Evolutionary conservation across 805 yeast genomes (phyloP), one percentile per base, ranked within the genome.

Genomic region (Pichia pseudocactophila): DNA sequence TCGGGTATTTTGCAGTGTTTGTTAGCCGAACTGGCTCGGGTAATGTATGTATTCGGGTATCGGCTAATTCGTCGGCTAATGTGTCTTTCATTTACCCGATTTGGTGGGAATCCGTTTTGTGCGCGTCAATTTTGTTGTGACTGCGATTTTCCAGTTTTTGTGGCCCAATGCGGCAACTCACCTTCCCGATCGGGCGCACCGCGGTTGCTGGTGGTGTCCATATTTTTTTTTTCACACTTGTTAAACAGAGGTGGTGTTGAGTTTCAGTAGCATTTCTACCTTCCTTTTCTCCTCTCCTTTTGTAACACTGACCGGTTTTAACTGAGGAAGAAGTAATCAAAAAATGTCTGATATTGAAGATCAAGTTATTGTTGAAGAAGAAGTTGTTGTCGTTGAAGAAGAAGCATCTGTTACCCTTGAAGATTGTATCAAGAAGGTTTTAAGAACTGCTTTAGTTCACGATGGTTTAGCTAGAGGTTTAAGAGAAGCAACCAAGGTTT

Each of bases 381-480:
- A 70, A 58, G 80, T 75, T 65, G 78, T 71, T 59, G 90, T 77
- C 68, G 82, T 80, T 68, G 89, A 87, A 72, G 76, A 80, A 64
- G 71, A 89, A 64, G 86, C 87, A 55, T 80, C 88, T 64, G 80
- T 90, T 74, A 78, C 97, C 70, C 83, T 92, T 61, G 97, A 94
- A 78, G 98, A 92, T 70, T 95, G 97, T 69, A 78, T 92, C 71
- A 87, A 88, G 78, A 92, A 86, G 67, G 97, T 92, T 68, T 82
- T 92, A 69, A 89, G 95, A 82, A 88, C 92, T 71, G 81, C 99
- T 61, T 81, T 92, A 70, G 85, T 90, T 66, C 95, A 88, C 79
- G 97, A 90, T 71, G 98, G 99, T 76, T 86, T 92, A 74, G 97
- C 97, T 71, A 90, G 99, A 80, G 99, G 99, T 82, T 82, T 92